Evolutionary conservation across 148 eudicot genomes (phyloP), one percentile per base, ranked within the genome.

Genomic region (Linanthus parryae): DNA sequence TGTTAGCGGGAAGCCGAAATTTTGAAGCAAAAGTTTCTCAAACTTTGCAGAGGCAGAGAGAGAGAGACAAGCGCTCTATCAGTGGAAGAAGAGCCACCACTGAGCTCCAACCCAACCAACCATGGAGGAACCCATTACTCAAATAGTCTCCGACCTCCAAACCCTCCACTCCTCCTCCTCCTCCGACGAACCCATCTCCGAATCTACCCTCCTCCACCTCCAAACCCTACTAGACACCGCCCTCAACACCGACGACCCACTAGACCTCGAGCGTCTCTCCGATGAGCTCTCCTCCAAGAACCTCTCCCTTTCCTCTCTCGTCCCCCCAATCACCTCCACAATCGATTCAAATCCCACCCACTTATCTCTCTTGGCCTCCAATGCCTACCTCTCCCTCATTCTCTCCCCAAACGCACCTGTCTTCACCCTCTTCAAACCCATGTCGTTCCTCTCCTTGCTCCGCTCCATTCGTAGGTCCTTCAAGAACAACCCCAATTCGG

Each of bases 351-450:
- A 52, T 14, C 41, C 74, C 1, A 44, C 64, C 24, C 55, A 79
- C 12, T 48, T 72, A 7, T 64, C 98, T 16, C 48, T 91, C 3
- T 44, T 77, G 37, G 84, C 94, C 1, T 65, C 84, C 4, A 75
- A 65, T 14, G 79, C 77, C 1, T 91, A 91, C 55, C 67, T 91
- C 1, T 71, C 80, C 7, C 67, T 91, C 17, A 66, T 91, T 16
- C 75, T 84, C 12, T 59, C 87, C 41, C 79, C 84, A 1, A 73
- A 77, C n/a, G 73, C 87, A 28, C 94, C 89, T 7, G 89, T 83
- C 8, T 69, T 91, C 15, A 74, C 95, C 21, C 76, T 91, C 8
- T 91, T 91, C 63, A 75, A 79, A 14, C 95, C 98, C 27, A 65
- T 87, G 74, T 79, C 89, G 5, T 91, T 91, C 57, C 67, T 79